A percentile compares a stretch with the other conserved stretches of the same genome.
Conservation (phyloP, 768 basidiomycete genomes). For the Amanita jacksonii region DNA sequence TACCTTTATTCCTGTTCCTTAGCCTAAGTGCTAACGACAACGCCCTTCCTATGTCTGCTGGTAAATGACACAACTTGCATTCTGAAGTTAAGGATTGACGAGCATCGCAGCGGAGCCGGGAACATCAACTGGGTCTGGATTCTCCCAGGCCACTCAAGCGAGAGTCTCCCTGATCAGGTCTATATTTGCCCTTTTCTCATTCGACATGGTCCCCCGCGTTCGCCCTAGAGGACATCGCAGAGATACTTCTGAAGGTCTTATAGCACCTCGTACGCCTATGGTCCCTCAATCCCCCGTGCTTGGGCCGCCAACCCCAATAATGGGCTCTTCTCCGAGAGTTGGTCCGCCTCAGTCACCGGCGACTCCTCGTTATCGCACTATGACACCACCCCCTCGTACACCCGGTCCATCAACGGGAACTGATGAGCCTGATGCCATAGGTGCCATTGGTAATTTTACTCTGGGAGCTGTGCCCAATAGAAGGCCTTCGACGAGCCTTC, state of each 20-base stretch:
- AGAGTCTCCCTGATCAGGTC: slow-evolving; percentile 61
- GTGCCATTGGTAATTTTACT: slow-evolving; percentile 24
- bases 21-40: slow-evolving; percentile 97
- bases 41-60: slow-evolving; percentile 69
- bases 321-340: slow-evolving; percentile 11
- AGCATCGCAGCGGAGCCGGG: slow-evolving; percentile 25
- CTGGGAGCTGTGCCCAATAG: slow-evolving; percentile 32
- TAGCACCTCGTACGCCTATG: slow-evolving; percentile 51
- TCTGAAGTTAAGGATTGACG: slow-evolving; percentile 1
- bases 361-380: slow-evolving; percentile 9
- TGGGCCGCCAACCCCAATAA: slow-evolving; percentile 20
- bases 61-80: slow-evolving; percentile 21
- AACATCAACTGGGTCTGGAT: slow-evolving; percentile 27
- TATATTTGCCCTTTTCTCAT: slow-evolving; percentile 41
- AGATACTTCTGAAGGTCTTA: slow-evolving; percentile 54
- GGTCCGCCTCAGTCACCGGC: background rate
- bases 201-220: slow-evolving; percentile 30
- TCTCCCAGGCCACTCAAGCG: slow-evolving; percentile 18
- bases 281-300: slow-evolving; percentile 24
- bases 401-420: slow-evolving; percentile 20
- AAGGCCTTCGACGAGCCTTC: slow-evolving; percentile 16
- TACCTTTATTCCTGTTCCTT: slow-evolving; percentile 90
- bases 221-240: slow-evolving; percentile 35
- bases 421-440: slow-evolving; percentile 26
- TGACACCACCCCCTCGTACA: slow-evolving; percentile 30